Conservation (phyloP, 2,329 filamentous ascomycete genomes). For the Aspergillus hortae region DNA sequence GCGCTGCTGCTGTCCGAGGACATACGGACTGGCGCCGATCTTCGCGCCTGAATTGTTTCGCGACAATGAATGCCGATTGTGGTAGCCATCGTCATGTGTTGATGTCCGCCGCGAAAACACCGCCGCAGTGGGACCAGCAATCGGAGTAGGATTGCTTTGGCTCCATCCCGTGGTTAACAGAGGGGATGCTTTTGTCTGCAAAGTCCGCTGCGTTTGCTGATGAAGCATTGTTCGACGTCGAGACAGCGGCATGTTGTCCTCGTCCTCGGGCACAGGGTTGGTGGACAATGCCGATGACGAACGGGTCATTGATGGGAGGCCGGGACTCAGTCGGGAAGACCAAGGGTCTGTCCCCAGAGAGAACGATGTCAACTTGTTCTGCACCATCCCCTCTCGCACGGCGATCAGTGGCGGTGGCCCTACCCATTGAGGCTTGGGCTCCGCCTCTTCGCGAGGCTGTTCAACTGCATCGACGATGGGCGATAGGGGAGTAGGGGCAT, state of each 20-base stretch:
- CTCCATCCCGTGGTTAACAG: slow-evolving; percentile 2
- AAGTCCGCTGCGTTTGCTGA: slow-evolving; percentile 39
- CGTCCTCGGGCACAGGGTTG: slow-evolving; percentile 30
- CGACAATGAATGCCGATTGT: slow-evolving; percentile 25
- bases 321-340: slow-evolving; percentile 24
- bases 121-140: slow-evolving; percentile 8
- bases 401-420: slow-evolving; percentile 49
- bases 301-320: slow-evolving; percentile 21
- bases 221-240: slow-evolving; percentile 61
- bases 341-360: slow-evolving; percentile 32
- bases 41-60: slow-evolving; percentile 26
- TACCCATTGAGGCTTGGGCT: slow-evolving; percentile 22
- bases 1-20: slow-evolving; percentile 57
- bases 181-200: slow-evolving; percentile 38
- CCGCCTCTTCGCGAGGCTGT: slow-evolving; percentile 12
- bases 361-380: slow-evolving; percentile 34
- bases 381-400: slow-evolving; percentile 52
- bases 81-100: slow-evolving; percentile 59
- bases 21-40: slow-evolving; percentile 31
- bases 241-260: slow-evolving; percentile 69
- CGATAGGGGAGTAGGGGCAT: slow-evolving; percentile 20
- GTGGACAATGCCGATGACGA: slow-evolving; percentile 14
- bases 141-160: slow-evolving; percentile 6
- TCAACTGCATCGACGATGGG: slow-evolving; percentile 13
- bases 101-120: slow-evolving; percentile 60